Conservation (phyloP, 108 stramenopile species). For the Craspedostauros australis region DNA sequence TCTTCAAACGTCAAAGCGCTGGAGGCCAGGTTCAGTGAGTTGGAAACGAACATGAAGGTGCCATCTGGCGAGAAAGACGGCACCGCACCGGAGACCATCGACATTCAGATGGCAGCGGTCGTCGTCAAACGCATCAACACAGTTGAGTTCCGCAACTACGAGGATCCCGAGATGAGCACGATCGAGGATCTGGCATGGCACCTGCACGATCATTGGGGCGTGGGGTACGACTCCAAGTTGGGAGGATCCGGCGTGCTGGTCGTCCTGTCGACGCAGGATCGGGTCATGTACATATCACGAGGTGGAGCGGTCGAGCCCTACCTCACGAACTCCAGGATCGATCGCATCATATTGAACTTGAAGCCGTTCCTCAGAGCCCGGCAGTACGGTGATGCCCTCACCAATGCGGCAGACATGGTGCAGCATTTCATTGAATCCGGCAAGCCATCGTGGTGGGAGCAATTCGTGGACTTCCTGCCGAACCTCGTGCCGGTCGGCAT, state of each 20-base stretch:
- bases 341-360: constrained; percentile 26
- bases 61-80: too few species aligned
- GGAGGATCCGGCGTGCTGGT: constrained; percentile 56
- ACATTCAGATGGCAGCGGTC: too few species aligned
- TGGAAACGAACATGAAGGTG: too few species aligned
- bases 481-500: constrained; percentile 4
- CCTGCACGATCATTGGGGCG: constrained; percentile 50
- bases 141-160: too few species aligned
- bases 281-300: constrained; percentile 43
- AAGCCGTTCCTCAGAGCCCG: constrained; percentile 24
- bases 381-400: constrained; percentile 27
- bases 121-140: too few species aligned
- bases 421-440: constrained; percentile 23
- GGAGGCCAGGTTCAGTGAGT: too few species aligned
- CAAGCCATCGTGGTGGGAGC: constrained; percentile 27
- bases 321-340: constrained; percentile 30
- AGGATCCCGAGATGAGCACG: too few species aligned
- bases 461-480: background rate
- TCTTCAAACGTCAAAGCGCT: too few species aligned
- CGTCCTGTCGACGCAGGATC: constrained; percentile 39
- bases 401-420: constrained; percentile 17
- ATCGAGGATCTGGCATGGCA: constrained; percentile 17
- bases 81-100: too few species aligned
- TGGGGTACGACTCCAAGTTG: constrained; percentile 22
- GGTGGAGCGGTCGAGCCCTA: constrained; percentile 30